phyloP scores from a whole-genome alignment of 2,329 filamentous ascomycete genomes.

The Nigrospora sphaerica region DNA sequence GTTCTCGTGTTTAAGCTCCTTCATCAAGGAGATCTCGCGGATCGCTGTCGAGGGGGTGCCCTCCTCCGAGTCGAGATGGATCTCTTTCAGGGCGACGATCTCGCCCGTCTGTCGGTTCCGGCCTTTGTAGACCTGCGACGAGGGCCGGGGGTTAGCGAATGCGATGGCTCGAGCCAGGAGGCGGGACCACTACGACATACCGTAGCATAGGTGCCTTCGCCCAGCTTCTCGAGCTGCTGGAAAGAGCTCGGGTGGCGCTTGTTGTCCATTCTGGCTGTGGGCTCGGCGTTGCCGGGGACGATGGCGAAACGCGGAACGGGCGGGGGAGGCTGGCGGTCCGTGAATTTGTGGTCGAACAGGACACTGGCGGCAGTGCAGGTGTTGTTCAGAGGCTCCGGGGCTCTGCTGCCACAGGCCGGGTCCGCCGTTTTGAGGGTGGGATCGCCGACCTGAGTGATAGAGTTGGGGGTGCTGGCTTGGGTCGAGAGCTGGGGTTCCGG shows the following conservation, averaged over 20 bases:
- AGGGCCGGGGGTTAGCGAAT: slow-evolving; percentile 3
- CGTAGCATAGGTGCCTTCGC: slow-evolving; percentile 97
- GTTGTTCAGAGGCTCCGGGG: slow-evolving; percentile 15
- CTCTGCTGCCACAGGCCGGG: not conserved
- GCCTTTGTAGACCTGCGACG: slow-evolving; percentile 84
- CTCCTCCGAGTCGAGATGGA: slow-evolving; percentile 97
- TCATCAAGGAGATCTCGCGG: slow-evolving; percentile 98
- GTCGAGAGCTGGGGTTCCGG: too few species aligned
- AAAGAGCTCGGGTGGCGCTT: slow-evolving; percentile 93
- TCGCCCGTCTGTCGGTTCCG: slow-evolving; percentile 95
- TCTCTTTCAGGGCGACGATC: slow-evolving; percentile 94
- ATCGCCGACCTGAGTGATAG: not conserved
- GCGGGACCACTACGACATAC: slow-evolving; percentile 42
- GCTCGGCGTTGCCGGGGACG: slow-evolving; percentile 7
- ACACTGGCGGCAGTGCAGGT: slow-evolving; percentile 29
- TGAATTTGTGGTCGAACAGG: slow-evolving; percentile 30
- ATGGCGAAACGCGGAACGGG: slow-evolving; percentile 19
- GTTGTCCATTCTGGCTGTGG: slow-evolving; percentile 65
- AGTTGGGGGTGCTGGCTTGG: too few species aligned
- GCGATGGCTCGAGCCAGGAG: slow-evolving; percentile 12
- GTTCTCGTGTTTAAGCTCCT: slow-evolving; percentile 98
- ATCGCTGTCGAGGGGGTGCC: slow-evolving; percentile 96
- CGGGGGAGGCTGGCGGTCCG: slow-evolving; percentile 23
- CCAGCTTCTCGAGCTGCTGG: slow-evolving; percentile 98
- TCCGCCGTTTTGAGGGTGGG: slow-evolving; percentile 2